Evolutionary conservation across 495 filamentous ascomycete genomes (phyloP), one percentile per base, ranked within the genome.

Genomic region (Podospora bellae-mahoneyi): DNA sequence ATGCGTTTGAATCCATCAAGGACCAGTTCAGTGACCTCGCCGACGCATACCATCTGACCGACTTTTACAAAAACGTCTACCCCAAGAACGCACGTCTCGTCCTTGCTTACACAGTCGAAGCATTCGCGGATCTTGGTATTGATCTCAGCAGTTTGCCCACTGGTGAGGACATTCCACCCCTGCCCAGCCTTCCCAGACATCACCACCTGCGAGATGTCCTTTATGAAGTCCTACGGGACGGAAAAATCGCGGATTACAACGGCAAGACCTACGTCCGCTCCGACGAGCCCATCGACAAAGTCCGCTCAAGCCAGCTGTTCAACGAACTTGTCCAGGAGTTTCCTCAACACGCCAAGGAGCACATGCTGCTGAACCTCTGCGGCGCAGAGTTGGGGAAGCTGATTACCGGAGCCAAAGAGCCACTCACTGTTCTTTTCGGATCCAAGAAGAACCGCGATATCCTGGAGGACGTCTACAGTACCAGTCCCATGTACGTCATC

Each of bases 51-150:
- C 32, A 39, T 5, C 67, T 70, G 15, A 20, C 60, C 23, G 56
- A 65, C 34, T 84, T 81, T 65, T 81, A 73, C 66, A 30, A 32
- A 3, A 58, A 70, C 0, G 80, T 76, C 5, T 81, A 78, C 55
- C 79, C 77, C 0, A 10, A 66, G 1, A 79, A 84, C 53, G 66
- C 75, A n/a, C 26, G 13, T 3, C 76, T 84, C 2, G 77, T 83
- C 0, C 39, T 77, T 1, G 71, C 74, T 0, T 84, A 84, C 68
- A 70, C 78, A 5, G 69, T 79, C 2, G 78, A 82, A 61, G 78
- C 80, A 13, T 83, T 85, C 60, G 66, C 63, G 9, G 55, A 64
- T 9, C 72, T 84, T 3, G 80, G 81, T 0, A 72, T 70, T 30
- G 62, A 76, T 7, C 48, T 84, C 18, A 10, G n/a, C 4, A 5